phyloP scores from a whole-genome alignment of 495 filamentous ascomycete genomes.

The Amphirosellinia nigrospora region DNA sequence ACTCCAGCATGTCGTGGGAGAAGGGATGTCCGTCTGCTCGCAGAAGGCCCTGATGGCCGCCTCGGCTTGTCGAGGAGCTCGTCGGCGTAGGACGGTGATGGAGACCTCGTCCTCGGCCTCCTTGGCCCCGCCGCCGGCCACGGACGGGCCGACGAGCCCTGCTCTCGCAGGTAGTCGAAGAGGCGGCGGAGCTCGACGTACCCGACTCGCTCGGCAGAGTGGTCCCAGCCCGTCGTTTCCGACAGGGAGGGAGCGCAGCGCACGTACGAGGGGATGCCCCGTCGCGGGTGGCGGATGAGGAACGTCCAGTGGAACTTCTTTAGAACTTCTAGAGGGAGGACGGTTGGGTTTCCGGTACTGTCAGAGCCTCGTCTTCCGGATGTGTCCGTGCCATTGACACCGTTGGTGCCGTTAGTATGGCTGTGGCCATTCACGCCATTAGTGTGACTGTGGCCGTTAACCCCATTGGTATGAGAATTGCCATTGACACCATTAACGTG shows the following conservation, averaged over 20 bases:
- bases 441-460: conserved; percentile 28
- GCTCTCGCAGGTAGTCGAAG: conserved; percentile 77
- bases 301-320: conserved; percentile 91
- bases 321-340: conserved; percentile 73
- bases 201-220: conserved; percentile 87
- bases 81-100: conserved; percentile 93
- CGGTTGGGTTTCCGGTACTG: conserved; percentile 78
- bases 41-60: conserved; percentile 79
- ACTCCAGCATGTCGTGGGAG: conserved; percentile 73
- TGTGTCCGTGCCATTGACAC: conserved; percentile 31
- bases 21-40: conserved; percentile 76
- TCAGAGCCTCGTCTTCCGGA: conserved; percentile 27
- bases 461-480: conserved; percentile 12
- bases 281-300: conserved; percentile 90
- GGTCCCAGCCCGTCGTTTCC: conserved; percentile 79
- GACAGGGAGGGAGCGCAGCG: conserved; percentile 91
- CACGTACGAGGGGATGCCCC: conserved; percentile 88
- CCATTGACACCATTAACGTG: not conserved
- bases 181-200: conserved; percentile 84
- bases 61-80: conserved; percentile 82
- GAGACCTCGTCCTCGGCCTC: conserved; percentile 40
- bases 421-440: conserved; percentile 33
- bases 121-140: conserved; percentile 48
- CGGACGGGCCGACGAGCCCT: conserved; percentile 67
- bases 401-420: conserved; percentile 30